Base-by-base conservation (phyloP, 176 grass and related monocot genomes). In the Triticum urartu region DNA sequence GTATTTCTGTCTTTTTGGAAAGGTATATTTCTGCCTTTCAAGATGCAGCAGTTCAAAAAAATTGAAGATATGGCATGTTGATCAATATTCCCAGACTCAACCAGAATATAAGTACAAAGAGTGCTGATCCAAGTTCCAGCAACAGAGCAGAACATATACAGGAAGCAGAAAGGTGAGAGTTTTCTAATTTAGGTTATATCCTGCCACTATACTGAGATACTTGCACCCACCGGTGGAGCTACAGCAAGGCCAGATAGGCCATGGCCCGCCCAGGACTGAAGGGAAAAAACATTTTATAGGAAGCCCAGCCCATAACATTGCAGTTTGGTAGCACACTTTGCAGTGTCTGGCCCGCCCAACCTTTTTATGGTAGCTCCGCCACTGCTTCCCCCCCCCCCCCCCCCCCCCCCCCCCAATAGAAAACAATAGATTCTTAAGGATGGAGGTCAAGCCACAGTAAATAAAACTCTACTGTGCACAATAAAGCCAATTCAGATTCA, bases 1-100 rank as follows among this genome's bases (percentile, higher is more conserved):
- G 30, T 33, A 77, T 77, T 59, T 90, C 7, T 64, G 70, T 78
- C 48, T 89, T 81, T 50, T 12, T 76, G 54, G 43, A 87, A 72
- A 34, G 45, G 13, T 58, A 58, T 58, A 7, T 58, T 58, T 58
- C 52, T 58, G 6, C 52, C 52, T 58, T 58, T 21, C 6, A 58
- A 58, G 52, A 58, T 58, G 52, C 52, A 83, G 21, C 59, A 60
- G 26, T 58, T 14, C 34, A 35, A 30, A 58, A 58, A 60, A 43
- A 58, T 74, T 68, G 32, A 75, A 45, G 34, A 83, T 32, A 78
- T 54, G 36, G 24, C 79, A 60, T 36, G 21, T 39, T 68, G 48
- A 42, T 20, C 67, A 59, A 20, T 34, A 83, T 69, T 85, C 61
- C 34, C 17, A 61, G 22, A 14, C 59, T 89, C 72, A 62, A 81